phyloP scores from a whole-genome alignment of 768 basidiomycete species.

The Suillus americanus region DNA sequence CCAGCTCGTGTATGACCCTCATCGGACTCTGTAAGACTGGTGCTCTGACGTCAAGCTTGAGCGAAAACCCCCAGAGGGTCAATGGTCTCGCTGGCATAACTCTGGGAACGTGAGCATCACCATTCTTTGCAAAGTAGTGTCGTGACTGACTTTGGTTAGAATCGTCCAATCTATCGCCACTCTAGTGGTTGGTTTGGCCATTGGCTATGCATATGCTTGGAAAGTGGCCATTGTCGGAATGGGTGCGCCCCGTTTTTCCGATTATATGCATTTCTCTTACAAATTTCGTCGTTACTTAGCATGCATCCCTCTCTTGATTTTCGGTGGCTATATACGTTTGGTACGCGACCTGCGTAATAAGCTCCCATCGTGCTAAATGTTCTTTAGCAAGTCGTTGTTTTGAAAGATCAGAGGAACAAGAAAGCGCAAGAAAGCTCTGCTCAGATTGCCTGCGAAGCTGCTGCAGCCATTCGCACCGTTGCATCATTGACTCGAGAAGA shows the following conservation, averaged over 20 bases:
- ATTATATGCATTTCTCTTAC: neutral
- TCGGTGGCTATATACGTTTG: slow-evolving; percentile 80
- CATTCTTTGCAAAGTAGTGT: neutral
- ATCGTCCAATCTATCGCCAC: slow-evolving; percentile 79
- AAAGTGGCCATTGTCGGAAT: slow-evolving; percentile 81
- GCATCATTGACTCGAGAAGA: slow-evolving; percentile 85
- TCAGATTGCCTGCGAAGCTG: slow-evolving; percentile 90
- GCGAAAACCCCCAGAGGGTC: slow-evolving; percentile 88
- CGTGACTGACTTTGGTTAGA: slow-evolving; percentile 29
- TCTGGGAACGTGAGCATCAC: slow-evolving; percentile 62
- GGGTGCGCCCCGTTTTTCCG: slow-evolving; percentile 40
- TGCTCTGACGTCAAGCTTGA: slow-evolving; percentile 71
- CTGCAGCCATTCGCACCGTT: slow-evolving; percentile 87
- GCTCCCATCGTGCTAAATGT: neutral
- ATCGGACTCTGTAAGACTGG: slow-evolving; percentile 55
- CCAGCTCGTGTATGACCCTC: neutral
- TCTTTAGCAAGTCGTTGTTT: slow-evolving; percentile 72
- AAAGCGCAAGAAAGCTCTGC: slow-evolving; percentile 76
- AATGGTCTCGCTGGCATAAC: slow-evolving; percentile 87
- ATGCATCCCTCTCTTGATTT: slow-evolving; percentile 65
- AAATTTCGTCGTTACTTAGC: slow-evolving; percentile 36
- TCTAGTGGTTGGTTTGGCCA: slow-evolving; percentile 63
- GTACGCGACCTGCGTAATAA: slow-evolving; percentile 35
- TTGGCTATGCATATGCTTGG: slow-evolving; percentile 79
- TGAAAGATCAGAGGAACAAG: slow-evolving; percentile 85